Evolutionary conservation across 495 filamentous ascomycete species (phyloP).

Genomic region (Penicillium bovifimosum): DNA sequence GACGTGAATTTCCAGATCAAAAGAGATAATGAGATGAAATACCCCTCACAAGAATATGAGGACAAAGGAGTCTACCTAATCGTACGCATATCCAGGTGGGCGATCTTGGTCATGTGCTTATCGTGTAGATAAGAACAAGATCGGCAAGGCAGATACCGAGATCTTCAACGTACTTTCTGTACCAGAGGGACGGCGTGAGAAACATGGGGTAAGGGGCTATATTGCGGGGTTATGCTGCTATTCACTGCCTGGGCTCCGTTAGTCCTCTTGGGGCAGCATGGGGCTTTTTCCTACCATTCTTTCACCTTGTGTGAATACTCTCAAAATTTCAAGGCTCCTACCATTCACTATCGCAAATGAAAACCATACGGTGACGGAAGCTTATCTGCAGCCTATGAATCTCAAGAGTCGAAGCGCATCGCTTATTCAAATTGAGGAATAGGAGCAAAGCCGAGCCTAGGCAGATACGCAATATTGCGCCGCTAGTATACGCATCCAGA

Average conservation of each 20-base stretch:
- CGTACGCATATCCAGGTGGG: background rate
- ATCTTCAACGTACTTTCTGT: background rate
- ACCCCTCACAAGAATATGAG: background rate
- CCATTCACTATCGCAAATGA: background rate
- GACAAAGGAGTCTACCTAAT: background rate
- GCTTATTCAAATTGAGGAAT: background rate
- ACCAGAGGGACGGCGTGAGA: background rate
- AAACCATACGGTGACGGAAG: slow-evolving; percentile 3
- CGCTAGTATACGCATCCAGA: slow-evolving; percentile 5
- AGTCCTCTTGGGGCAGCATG: background rate
- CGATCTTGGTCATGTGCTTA: slow-evolving; percentile 12
- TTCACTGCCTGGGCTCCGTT: background rate
- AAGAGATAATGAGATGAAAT: background rate
- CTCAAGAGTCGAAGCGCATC: background rate
- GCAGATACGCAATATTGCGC: slow-evolving; percentile 2
- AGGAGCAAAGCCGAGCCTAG: background rate
- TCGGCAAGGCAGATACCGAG: slow-evolving; percentile 6
- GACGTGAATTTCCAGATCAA: background rate
- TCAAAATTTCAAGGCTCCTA: background rate
- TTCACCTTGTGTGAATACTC: background rate
- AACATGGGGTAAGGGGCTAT: background rate
- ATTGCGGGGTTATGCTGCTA: background rate
- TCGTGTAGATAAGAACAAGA: slow-evolving; percentile 26
- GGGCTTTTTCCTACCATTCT: background rate
- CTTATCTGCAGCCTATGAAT: slow-evolving; percentile 12